Evolutionary conservation across 2,329 filamentous ascomycete genomes (phyloP).

Genomic region (Botryotinia calthae): DNA sequence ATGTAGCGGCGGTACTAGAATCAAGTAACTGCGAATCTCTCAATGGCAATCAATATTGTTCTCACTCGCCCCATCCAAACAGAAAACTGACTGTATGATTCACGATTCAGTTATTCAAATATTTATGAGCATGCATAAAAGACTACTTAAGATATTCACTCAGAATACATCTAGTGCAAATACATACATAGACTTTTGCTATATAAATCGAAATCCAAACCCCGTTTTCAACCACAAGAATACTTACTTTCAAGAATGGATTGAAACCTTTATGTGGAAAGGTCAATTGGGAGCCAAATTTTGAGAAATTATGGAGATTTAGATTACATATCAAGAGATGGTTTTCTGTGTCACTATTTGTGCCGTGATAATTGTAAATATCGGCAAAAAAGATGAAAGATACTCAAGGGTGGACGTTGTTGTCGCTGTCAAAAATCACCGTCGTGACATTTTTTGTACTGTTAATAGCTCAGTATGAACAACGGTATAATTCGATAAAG

Average conservation of each 20-base stretch:
- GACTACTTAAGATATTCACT: background rate
- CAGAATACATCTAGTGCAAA: background rate
- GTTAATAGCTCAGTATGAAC: background rate
- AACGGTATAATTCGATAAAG: rapidly evolving
- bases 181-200: background rate
- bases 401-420: rapidly evolving
- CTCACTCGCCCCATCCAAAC: background rate
- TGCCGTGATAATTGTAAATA: rapidly evolving
- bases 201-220: background rate
- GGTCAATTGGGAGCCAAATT: too few relatives aligned
- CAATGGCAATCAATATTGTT: background rate
- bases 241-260: background rate
- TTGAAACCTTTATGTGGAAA: background rate
- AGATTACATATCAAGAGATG: too few relatives aligned
- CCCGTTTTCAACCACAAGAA: background rate
- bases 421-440: background rate
- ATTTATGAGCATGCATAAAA: background rate
- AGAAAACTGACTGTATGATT: background rate
- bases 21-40: background rate
- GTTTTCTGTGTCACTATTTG: too few relatives aligned
- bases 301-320: too few relatives aligned
- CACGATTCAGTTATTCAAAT: background rate
- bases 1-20: background rate
- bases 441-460: background rate
- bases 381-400: background rate